Evolutionary conservation across 2,329 filamentous ascomycete species (phyloP).

Genomic region (Tolypocladium sp.): DNA sequence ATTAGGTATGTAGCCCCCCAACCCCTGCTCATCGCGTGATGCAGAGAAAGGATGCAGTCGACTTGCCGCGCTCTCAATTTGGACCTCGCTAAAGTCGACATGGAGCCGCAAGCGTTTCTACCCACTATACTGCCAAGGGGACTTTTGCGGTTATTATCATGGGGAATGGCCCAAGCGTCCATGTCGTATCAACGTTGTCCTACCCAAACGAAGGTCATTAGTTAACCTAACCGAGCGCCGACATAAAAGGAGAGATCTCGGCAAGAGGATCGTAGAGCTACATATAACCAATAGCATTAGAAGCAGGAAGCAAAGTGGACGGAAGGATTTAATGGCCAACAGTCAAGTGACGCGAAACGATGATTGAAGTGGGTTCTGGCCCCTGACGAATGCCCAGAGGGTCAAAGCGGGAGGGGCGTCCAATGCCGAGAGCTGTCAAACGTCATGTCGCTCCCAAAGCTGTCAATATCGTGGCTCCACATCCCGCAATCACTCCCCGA

Average conservation of each 20-base stretch:
- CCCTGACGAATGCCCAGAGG: neutral
- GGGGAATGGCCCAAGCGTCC: neutral
- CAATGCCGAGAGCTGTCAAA: neutral
- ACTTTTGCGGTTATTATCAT: neutral
- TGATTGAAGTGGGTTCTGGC: neutral
- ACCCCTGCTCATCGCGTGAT: no score
- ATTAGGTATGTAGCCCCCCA: no score
- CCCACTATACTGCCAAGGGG: neutral
- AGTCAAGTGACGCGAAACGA: neutral
- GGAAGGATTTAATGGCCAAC: neutral
- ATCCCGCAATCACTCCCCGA: neutral
- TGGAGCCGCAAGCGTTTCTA: neutral
- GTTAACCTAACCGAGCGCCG: no score
- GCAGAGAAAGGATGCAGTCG: no score
- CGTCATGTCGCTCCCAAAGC: neutral
- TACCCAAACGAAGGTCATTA: no score
- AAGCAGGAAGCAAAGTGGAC: neutral
- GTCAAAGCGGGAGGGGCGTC: neutral
- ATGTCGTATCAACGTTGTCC: neutral
- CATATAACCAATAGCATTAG: neutral
- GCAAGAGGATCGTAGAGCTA: no score
- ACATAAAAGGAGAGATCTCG: no score
- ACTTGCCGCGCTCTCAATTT: no score
- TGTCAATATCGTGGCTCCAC: neutral
- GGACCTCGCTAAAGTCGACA: no score